Evolutionary conservation across 805 yeast genomes (phyloP), one percentile per base, ranked within the genome.

Genomic region (Suhomyces sp.): DNA sequence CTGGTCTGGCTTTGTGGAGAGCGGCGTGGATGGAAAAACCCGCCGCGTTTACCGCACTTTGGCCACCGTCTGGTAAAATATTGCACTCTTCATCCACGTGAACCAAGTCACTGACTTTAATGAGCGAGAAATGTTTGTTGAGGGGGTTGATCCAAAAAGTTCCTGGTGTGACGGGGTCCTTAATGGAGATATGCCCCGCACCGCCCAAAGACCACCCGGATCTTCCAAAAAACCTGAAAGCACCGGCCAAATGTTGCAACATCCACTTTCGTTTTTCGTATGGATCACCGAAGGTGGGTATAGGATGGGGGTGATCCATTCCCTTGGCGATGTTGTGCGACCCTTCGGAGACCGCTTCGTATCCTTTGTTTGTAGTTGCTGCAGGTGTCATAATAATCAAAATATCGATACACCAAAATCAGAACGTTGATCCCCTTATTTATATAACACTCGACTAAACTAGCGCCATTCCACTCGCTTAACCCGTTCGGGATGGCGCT

Each of bases 61-160:
- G 76, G 41, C 63, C 63, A 0, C 78, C 78, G 46, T 71, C 75
- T 7, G 74, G 69, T 44, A 72, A 65, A 6, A 73, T 63, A 45
- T 68, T 65, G 15, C 78, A 75, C 9, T 65, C 53, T 43, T 63
- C 68, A 53, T 69, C 73, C 22, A 71, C 66, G 54, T 72, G 78
- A 17, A 73, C 76, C 62, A 73, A 60, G 55, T 73, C 77, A 43
- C 65, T 57, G 13, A 75, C 75, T 44, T 65, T 69, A 44, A 73
- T 67, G 45, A 73, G 56, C 13, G 69, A 71, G 56, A 87, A 89
- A 67, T 89, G 96, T 57, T 77, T 79, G n/a, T 87, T 93, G 56
- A 89, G 72, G 4, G 97, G 96, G 69, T 89, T 89, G 65, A 89
- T 87, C 96, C 96, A 89, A 66, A 89, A 89, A 3, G 93, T 87